Percentiles rank a stretch among this genome's conserved stretches.
Conservation (phyloP, 129 eudicot species). For the Daucus carota region DNA sequence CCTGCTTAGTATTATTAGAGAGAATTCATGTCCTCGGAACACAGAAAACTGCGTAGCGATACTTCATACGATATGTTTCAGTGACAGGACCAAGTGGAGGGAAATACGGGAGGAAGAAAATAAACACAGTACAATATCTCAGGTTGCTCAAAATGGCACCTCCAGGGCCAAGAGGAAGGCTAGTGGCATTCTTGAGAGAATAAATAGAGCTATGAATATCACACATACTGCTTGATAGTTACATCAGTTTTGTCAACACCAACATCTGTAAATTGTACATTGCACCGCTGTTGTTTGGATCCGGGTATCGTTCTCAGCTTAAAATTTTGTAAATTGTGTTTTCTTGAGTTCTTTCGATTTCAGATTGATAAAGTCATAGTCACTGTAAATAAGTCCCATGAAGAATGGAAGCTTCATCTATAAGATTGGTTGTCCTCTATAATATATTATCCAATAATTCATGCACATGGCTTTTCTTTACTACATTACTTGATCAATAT, state of each 20-base stretch:
- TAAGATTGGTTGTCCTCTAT: slow-evolving; percentile 12
- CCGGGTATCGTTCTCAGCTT: slow-evolving; percentile 27
- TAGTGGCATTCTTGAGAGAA: slow-evolving; percentile 20
- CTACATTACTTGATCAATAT: slow-evolving; percentile 12
- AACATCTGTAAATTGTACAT: slow-evolving; percentile 61
- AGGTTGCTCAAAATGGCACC: slow-evolving; percentile 21
- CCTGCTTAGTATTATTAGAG: slow-evolving; percentile 21
- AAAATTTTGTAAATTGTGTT: slow-evolving; percentile 48
- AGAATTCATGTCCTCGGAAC: slow-evolving; percentile 17
- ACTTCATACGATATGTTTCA: slow-evolving; percentile 20
- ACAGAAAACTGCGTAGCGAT: slow-evolving; percentile 34
- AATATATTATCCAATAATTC: slow-evolving; percentile 19
- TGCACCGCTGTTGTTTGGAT: slow-evolving; percentile 14
- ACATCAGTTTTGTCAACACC: background rate
- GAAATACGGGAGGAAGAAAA: slow-evolving; percentile 23
- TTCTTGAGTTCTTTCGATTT: slow-evolving; percentile 9
- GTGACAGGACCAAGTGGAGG: slow-evolving; percentile 18
- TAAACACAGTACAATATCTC: slow-evolving; percentile 13
- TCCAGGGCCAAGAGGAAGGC: slow-evolving; percentile 37
- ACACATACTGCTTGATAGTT: slow-evolving; percentile 75
- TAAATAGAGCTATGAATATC: slow-evolving; percentile 34
- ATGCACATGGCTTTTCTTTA: slow-evolving; percentile 26
- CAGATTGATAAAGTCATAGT: slow-evolving; percentile 34
- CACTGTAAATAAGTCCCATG: slow-evolving; percentile 43
- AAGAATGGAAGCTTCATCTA: slow-evolving; percentile 11